phyloP scores from a whole-genome alignment of 352 stramenopile species.

The Plasmopara viticola region DNA sequence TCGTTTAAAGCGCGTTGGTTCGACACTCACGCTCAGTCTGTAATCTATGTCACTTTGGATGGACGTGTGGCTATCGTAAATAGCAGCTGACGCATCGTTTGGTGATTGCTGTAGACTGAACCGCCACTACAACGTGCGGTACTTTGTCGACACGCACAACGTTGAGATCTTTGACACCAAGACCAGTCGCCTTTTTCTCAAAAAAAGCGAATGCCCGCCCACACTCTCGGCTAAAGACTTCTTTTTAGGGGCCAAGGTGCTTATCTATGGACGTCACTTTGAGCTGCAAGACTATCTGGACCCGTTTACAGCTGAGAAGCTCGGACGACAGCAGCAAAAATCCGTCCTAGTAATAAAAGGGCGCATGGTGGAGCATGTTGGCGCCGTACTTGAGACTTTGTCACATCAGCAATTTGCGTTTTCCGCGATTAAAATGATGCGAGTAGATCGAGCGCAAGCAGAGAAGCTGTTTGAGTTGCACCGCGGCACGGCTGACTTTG shows the following conservation, averaged over 20 bases:
- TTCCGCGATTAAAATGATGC: constrained; percentile 75
- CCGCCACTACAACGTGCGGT: constrained; percentile 71
- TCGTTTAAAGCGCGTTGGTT: constrained; percentile 81
- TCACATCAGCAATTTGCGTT: constrained; percentile 66
- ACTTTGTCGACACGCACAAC: constrained; percentile 72
- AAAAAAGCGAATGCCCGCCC: constrained; percentile 79
- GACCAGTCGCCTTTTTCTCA: constrained; percentile 86
- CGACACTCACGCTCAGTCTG: constrained; percentile 66
- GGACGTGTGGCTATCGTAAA: background rate
- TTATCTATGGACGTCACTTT: constrained; percentile 77
- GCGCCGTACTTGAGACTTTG: constrained; percentile 47
- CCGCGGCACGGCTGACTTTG: constrained; percentile 26
- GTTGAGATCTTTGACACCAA: constrained; percentile 88
- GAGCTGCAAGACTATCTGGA: constrained; percentile 85
- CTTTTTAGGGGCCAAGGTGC: constrained; percentile 72
- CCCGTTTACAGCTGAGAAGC: constrained; percentile 55
- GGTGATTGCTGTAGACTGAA: constrained; percentile 43
- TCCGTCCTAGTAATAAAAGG: constrained; percentile 61
- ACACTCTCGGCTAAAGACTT: constrained; percentile 71
- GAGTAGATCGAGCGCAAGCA: constrained; percentile 35
- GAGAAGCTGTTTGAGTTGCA: constrained; percentile 54
- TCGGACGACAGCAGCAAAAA: constrained; percentile 66
- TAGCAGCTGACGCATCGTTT: constrained; percentile 3
- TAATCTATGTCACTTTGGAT: constrained; percentile 1
- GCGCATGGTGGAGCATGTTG: constrained; percentile 41